A percentile compares a stretch with the other conserved stretches of the same genome.
phyloP scores from a whole-genome alignment of 2,329 filamentous ascomycete species.

The Botrytis sinoallii region DNA sequence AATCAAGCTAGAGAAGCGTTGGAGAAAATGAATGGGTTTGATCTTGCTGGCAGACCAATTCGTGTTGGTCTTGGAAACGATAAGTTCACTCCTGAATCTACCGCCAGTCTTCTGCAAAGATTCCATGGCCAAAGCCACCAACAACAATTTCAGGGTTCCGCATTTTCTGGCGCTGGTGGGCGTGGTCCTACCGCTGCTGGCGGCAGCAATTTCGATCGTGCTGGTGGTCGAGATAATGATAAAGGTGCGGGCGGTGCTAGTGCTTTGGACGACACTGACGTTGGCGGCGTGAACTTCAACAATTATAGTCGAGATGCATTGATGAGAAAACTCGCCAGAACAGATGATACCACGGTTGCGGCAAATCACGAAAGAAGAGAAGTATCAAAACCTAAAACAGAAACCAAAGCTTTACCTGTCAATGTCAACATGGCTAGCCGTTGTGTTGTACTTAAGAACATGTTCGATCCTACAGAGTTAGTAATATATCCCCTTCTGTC shows the following conservation, averaged over 20 bases:
- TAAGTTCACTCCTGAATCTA: constrained; percentile 98
- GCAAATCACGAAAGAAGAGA: constrained; percentile 65
- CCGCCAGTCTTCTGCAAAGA: constrained; percentile 85
- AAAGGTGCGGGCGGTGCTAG: constrained; percentile 85
- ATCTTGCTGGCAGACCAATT: constrained; percentile 93
- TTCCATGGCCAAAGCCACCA: constrained; percentile 76
- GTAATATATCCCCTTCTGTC: constrained; percentile 41
- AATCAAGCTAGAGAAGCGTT: constrained; percentile 89
- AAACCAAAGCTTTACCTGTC: constrained; percentile 73
- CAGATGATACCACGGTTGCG: constrained; percentile 68
- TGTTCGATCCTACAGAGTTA: constrained; percentile 91
- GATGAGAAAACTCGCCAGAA: constrained; percentile 97
- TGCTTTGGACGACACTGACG: constrained; percentile 94
- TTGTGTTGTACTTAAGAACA: constrained; percentile 91
- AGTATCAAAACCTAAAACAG: constrained; percentile 73
- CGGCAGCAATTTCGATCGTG: constrained; percentile 78
- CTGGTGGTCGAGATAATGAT: constrained; percentile 82
- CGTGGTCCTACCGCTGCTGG: constrained; percentile 79
- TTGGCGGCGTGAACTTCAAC: constrained; percentile 98
- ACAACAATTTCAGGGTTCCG: constrained; percentile 78
- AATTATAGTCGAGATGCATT: constrained; percentile 98
- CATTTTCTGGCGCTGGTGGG: constrained; percentile 86
- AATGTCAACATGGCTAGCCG: constrained; percentile 90
- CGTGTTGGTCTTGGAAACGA: constrained; percentile 99
- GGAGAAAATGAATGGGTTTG: constrained; percentile 99